Percentiles rank a stretch among this genome's conserved stretches.
phyloP scores from a whole-genome alignment of 2,329 filamentous ascomycete species.

The Microdochium trichocladiopsis region DNA sequence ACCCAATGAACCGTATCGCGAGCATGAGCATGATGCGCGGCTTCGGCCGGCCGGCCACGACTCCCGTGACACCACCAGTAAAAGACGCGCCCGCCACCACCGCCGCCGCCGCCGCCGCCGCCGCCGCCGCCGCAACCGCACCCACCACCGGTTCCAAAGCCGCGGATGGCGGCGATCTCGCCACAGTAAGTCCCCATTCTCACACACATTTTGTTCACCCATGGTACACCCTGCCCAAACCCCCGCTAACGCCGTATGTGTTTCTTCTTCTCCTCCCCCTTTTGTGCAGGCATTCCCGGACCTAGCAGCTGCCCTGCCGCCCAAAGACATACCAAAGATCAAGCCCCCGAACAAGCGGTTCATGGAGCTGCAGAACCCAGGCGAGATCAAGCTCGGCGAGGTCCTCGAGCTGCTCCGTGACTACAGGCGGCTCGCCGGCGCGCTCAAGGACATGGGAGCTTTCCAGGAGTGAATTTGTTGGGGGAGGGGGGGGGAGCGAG shows the following conservation, averaged over 20 bases:
- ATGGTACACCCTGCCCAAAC: too few relatives aligned
- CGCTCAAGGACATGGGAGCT: constrained; percentile 55
- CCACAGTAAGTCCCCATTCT: constrained; percentile 37
- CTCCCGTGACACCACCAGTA: constrained; percentile 27
- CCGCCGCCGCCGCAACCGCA: constrained; percentile 1
- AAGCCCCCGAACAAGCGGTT: constrained; percentile 66
- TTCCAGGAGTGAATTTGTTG: constrained; percentile 37
- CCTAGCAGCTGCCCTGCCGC: constrained; percentile 45
- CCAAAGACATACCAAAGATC: constrained; percentile 47
- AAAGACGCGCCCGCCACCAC: constrained; percentile 18
- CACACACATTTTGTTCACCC: too few relatives aligned
- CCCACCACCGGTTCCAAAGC: constrained; percentile 12
- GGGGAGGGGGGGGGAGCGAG: too few relatives aligned
- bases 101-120: too few relatives aligned
- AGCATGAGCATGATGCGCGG: constrained; percentile 67
- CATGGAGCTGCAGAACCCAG: constrained; percentile 62
- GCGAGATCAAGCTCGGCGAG: constrained; percentile 66
- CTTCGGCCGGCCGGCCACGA: constrained; percentile 56
- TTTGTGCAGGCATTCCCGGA: constrained; percentile 50
- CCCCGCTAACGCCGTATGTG: too few relatives aligned
- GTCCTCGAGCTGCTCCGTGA: constrained; percentile 65
- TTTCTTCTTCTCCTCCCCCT: not conserved
- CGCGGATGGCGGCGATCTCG: constrained; percentile 47
- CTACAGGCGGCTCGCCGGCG: constrained; percentile 64
- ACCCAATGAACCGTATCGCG: constrained; percentile 73